Evolutionary conservation across 163 green algal genomes (phyloP), one percentile per base, ranked within the genome.

Genomic region (Scenedesmus sp.): DNA sequence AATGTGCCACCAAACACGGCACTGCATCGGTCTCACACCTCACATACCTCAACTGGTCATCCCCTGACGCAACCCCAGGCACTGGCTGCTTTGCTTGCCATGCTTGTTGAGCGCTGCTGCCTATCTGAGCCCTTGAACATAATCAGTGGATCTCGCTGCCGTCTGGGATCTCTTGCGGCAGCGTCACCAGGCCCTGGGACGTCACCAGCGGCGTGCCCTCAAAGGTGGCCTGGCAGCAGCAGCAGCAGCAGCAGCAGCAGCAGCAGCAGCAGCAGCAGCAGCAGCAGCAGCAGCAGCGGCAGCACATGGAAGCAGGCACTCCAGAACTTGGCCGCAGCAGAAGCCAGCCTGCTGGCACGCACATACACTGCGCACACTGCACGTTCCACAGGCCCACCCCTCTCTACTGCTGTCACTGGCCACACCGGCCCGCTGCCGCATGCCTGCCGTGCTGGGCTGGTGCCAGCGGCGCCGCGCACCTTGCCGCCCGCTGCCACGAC

Each of bases 141-240:
- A 3, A 16, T 94, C 91, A 97, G 59, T 95, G 93, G 70, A 97
- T 97, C 70, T 82, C 89, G 3, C 93, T 81, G 1, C 94, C 94
- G 26, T 98, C 95, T 49, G 94, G 91, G 18, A 98, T 96, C 53
- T 95, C 91, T 7, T 59, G 35, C 22, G 94, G 94, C 61, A 96
- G 40, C 13, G 89, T 94, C 6, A 96, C 86, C 0, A 61, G 22
- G 2, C 96, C 94, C 1, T 80, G 61, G 0, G 83, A 59, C 6
- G 94, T 96, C 10, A 94, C 84, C 30, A 98, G 89, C 18, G 90
- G 80, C 30, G 85, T 91, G 40, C 94, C 93, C 16, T 92, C 89
- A 92, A 93, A 96, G 1, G 87, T 92, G 0, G 96, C 94, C 49
- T 56, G 81, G 80, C 86, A 7, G 30, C 89, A 16, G 2, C 35